These are phyloP conservation scores for Fusarium multiceps DNA, from an alignment of 2,329 filamentous ascomycete species.

Conservation along the genomic window DNA sequence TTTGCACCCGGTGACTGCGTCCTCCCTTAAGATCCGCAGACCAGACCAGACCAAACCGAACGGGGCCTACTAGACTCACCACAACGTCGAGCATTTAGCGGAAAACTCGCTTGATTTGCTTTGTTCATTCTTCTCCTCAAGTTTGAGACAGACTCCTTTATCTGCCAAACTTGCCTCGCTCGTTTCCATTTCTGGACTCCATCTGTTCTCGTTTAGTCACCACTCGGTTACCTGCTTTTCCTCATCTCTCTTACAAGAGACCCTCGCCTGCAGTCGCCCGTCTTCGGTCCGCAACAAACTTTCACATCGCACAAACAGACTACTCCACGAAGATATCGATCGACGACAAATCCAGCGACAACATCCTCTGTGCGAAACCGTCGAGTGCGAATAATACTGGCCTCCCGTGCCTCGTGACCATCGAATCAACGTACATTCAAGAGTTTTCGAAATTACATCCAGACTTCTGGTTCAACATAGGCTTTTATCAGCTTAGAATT, in stretches of 20 bases:
- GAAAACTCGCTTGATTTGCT: constrained; percentile 34
- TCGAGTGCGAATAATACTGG: constrained; percentile 26
- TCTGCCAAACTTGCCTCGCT: constrained; percentile 33
- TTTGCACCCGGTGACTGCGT: constrained; percentile 20
- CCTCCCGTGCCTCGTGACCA: constrained; percentile 15
- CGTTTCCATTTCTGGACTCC: constrained; percentile 35
- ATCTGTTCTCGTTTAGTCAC: constrained; percentile 27
- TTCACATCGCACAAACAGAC: constrained; percentile 35
- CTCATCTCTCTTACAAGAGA: constrained; percentile 29
- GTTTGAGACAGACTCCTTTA: constrained; percentile 45
- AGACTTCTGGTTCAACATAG: constrained; percentile 9
- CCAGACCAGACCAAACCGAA: constrained; percentile 22
- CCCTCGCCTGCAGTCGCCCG: constrained; percentile 43
- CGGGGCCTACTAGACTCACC: constrained; percentile 21
- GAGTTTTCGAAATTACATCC: constrained; percentile 9
- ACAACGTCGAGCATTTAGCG: constrained; percentile 23
- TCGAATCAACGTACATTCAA: background rate
- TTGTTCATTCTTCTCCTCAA: constrained; percentile 39
- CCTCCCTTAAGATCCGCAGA: constrained; percentile 44
- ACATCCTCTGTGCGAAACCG: constrained; percentile 3
- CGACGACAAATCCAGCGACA: constrained; percentile 21
- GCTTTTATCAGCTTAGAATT: constrained; percentile 11
- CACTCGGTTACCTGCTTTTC: constrained; percentile 27
- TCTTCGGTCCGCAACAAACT: constrained; percentile 41
- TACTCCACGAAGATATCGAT: constrained; percentile 29